Conservation (phyloP, 176 grass and related monocot species). For the Pharus latifolius region DNA sequence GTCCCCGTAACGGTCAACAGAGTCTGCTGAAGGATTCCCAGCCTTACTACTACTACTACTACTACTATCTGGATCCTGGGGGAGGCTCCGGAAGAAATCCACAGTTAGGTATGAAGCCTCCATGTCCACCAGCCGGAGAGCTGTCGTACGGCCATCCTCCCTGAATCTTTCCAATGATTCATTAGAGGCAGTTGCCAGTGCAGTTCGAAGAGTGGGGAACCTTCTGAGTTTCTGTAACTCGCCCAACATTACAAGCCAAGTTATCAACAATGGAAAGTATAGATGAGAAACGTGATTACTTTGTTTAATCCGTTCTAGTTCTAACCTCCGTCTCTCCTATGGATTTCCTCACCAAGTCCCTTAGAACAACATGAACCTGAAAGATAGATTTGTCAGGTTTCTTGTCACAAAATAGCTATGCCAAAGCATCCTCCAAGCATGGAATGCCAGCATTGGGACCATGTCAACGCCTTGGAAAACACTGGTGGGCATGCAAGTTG, state of each 20-base stretch:
- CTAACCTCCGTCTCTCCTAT: constrained; percentile 58
- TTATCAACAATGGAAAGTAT: neutral
- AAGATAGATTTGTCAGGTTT: constrained; percentile 8
- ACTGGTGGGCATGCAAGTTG: neutral
- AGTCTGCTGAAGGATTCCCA: constrained; percentile 1
- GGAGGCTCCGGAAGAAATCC: constrained; percentile 67
- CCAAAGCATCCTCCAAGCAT: neutral
- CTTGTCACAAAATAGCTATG: neutral
- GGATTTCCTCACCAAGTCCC: constrained; percentile 58
- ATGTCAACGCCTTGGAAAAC: neutral
- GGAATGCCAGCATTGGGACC: neutral
- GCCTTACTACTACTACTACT: too few species aligned
- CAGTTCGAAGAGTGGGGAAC: constrained; percentile 59
- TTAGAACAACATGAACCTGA: constrained; percentile 55
- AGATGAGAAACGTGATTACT: neutral
- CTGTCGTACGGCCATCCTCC: constrained; percentile 53
- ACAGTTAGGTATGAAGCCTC: constrained; percentile 59
- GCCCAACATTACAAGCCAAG: neutral
- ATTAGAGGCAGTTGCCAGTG: constrained; percentile 38
- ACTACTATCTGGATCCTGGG: constrained; percentile 32
- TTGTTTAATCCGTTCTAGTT: neutral
- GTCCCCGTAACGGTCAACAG: constrained; percentile 48
- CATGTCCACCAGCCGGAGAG: constrained; percentile 68
- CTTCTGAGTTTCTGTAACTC: constrained; percentile 50
- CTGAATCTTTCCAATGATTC: constrained; percentile 46